Evolutionary conservation across 257 asterid genomes (phyloP).

Genomic region (Solanum sejunctum): DNA sequence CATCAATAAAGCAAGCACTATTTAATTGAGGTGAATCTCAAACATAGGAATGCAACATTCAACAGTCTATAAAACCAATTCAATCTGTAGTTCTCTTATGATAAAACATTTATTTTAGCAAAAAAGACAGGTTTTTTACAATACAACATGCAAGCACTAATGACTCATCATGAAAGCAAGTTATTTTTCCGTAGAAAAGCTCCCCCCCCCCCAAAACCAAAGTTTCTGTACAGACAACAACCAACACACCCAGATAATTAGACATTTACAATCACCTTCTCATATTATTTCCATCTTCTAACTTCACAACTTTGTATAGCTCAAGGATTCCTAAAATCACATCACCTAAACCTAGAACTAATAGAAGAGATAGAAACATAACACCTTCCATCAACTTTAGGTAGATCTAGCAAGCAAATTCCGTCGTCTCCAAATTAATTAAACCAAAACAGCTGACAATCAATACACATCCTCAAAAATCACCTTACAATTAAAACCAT

Average conservation of each 20-base stretch:
- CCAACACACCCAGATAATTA: not conserved
- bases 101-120: not conserved
- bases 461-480: not conserved
- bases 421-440: too few relatives aligned
- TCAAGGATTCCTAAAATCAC: not conserved
- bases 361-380: not conserved
- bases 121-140: not conserved
- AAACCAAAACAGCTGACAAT: not conserved
- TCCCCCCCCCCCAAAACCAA: too few relatives aligned
- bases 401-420: not conserved
- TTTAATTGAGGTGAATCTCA: not conserved
- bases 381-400: not conserved
- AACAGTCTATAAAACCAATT: not conserved
- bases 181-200: not conserved
- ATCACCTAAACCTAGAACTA: not conserved
- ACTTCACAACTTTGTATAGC: not conserved
- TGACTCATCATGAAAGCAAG: not conserved
- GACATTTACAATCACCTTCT: not conserved
- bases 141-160: not conserved
- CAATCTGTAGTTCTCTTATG: not conserved
- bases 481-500: not conserved
- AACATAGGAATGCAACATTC: not conserved
- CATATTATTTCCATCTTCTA: not conserved
- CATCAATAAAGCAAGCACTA: not conserved
- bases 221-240: not conserved